Evolutionary conservation across 2,329 filamentous ascomycete genomes (phyloP).

Genomic region (Rutstroemia sp.): DNA sequence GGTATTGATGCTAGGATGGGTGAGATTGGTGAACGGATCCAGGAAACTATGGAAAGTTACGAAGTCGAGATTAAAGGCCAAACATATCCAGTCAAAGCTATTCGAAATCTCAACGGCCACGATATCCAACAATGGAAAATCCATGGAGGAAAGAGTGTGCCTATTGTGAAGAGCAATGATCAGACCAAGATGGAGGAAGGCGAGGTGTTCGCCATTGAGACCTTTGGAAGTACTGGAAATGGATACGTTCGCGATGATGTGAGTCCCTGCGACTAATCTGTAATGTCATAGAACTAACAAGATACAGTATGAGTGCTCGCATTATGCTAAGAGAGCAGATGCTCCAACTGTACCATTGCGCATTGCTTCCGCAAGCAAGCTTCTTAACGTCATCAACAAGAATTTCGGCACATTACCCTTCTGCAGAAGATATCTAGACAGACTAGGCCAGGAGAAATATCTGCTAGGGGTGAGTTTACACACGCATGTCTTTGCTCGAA

Average conservation of each 20-base stretch:
- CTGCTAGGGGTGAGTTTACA: constrained; percentile 65
- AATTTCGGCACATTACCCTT: constrained; percentile 93
- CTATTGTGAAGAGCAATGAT: constrained; percentile 83
- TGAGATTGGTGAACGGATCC: constrained; percentile 49
- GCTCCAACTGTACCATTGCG: constrained; percentile 69
- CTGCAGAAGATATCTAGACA: constrained; percentile 83
- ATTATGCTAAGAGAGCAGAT: constrained; percentile 73
- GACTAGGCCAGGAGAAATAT: constrained; percentile 92
- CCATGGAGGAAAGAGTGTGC: constrained; percentile 87
- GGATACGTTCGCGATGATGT: constrained; percentile 83
- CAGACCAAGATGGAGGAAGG: constrained; percentile 97
- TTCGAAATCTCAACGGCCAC: constrained; percentile 57
- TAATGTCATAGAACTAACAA: constrained; percentile 9
- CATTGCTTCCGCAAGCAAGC: constrained; percentile 72
- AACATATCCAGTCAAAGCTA: constrained; percentile 46
- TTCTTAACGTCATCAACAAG: constrained; percentile 87
- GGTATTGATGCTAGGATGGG: constrained; percentile 87
- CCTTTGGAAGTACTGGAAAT: constrained; percentile 88
- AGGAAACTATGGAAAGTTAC: constrained; percentile 56
- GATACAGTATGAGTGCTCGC: constrained; percentile 65
- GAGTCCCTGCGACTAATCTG: constrained; percentile 26
- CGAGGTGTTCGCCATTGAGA: constrained; percentile 92
- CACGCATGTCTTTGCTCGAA: not conserved
- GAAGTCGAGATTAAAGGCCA: constrained; percentile 47
- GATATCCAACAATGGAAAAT: constrained; percentile 86